Evolutionary conservation across 2,329 filamentous ascomycete genomes (phyloP), one percentile per base, ranked within the genome.

Genomic region (Corynespora cassiicola): DNA sequence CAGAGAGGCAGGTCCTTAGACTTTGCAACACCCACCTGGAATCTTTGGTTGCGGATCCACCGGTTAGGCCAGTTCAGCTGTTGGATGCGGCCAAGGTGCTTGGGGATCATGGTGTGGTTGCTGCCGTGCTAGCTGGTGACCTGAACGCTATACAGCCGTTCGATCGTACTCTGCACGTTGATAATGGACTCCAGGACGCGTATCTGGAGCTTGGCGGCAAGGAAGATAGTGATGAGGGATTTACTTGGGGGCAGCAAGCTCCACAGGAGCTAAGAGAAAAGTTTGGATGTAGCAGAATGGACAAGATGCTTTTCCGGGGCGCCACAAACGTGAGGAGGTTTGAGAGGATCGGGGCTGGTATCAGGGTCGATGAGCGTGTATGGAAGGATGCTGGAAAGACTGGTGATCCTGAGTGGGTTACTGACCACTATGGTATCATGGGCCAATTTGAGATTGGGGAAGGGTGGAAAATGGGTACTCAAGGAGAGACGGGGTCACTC

Each of bases 161-260:
- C 36, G 80, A 83, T 52, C 53, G 57, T 7, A 69, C 65, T 1
- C 55, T 81, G 7, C 77, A 77, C 36, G 49, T 52, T 0, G 73
- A 78, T 0, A 78, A 79, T 37, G 47, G 56, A 0, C 71, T 83
- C 2, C 65, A 70, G 21, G 80, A 83, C 48, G 74, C 76, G 0
- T 83, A 75, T 46, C 66, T 83, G 3, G 70, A 73, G 39, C 66
- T 72, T 3, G 78, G 78, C 0, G 78, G 77, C 0, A 35, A 63
- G 23, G 79, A 81, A 42, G 74, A 75, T 26, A 69, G 63, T n/a
- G 72, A 76, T 3, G 68, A 73, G 7, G 78, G 77, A 0, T 79
- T 74, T 50, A 83, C 80, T 0, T 83, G 80, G 80, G 80, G 80
- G 0, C 74, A 81, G 45, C 79, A 82, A 63, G 73, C 71, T 2